Base-by-base conservation (phyloP, 2,329 filamentous ascomycete species). In the Diaporthe vaccinii region DNA sequence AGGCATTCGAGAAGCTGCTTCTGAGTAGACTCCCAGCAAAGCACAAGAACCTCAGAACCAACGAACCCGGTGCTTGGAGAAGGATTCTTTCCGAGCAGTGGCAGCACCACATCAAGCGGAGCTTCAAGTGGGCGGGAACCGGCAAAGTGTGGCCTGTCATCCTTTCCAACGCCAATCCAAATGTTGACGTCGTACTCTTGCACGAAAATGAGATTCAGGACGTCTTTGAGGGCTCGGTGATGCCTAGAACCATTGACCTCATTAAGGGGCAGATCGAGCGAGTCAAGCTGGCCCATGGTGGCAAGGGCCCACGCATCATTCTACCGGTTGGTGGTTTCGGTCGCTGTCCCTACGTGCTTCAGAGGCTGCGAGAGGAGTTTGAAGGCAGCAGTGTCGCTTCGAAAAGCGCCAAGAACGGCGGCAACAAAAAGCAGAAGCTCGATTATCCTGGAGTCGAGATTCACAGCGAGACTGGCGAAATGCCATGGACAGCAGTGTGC, bases 341-440 rank as follows among this genome's bases (percentile, higher is more conserved):
- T 0, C 7, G 65, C 1, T 69, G 49, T 9, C 65, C 49, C 1
- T 69, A 69, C 34, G n/a, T 69, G 0, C 22, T 41, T 25, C 49
- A 55, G n/a, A 25, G 65, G 14, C 2, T 69, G 49, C 34, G 65
- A 2, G 46, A 69, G n/a, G 65, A 22, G n/a, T 69, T 69, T 8
- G 49, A 41, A 9, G 15, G 46, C 9, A 4, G 1, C 7, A 3
- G 1, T 2, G 0, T 8, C 3, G 0, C 34, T 0, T 25, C 28
- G 2, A 53, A 39, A 8, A 2, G 28, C 2, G 8, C 5, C 28
- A 51, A 36, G 44, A n/a, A 17, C 0, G 6, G 3, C 8, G 12
- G n/a, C 1, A 62, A 62, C 0, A 69, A 69, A 10, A 69, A 20
- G 14, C 22, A 22, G 2, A 55, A 55, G 34, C 15, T 41, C 22